A percentile compares a stretch with the other conserved stretches of the same genome.
phyloP scores from a whole-genome alignment of 2,329 filamentous ascomycete species.

The Cladosporium sphaerospermum region DNA sequence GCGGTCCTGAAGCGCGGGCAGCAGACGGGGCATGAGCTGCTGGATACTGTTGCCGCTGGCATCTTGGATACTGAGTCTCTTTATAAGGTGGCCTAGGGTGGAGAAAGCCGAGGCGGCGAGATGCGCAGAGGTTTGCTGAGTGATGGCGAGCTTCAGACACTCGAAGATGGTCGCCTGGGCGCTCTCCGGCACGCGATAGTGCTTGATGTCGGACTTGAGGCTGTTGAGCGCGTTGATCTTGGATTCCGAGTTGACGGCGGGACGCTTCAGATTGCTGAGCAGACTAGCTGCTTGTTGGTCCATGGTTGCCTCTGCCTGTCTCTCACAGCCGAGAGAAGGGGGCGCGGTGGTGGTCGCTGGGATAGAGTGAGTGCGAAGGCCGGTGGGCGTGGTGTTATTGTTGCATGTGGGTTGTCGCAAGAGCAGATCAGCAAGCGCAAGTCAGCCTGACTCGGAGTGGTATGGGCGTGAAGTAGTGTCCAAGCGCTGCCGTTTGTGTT shows the following conservation, averaged over 20 bases:
- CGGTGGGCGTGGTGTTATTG: conserved; percentile 4
- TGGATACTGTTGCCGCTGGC: conserved; percentile 62
- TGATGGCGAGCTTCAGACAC: conserved; percentile 67
- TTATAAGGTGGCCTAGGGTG: conserved; percentile 78
- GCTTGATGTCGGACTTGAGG: conserved; percentile 85
- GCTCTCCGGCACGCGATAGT: conserved; percentile 76
- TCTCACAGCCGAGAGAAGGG: conserved; percentile 3
- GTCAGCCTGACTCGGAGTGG: conserved; percentile 5
- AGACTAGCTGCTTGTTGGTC: conserved; percentile 51
- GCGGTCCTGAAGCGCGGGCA: conserved; percentile 73
- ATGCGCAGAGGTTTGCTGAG: conserved; percentile 64
- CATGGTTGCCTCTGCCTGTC: conserved; percentile 35
- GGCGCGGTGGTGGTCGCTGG: not conserved
- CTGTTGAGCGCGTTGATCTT: conserved; percentile 66
- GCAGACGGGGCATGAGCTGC: conserved; percentile 60
- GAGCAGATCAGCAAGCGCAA: not conserved
- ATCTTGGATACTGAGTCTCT: conserved; percentile 78
- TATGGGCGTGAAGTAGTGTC: not conserved
- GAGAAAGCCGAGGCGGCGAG: conserved; percentile 81
- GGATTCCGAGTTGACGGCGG: conserved; percentile 61
- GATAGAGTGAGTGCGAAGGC: not conserved
- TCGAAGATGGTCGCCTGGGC: conserved; percentile 72
- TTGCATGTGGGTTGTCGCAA: conserved; percentile 4
- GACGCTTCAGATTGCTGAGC: conserved; percentile 50
- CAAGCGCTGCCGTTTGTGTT: not conserved